Percentiles rank a stretch among this genome's conserved stretches.
Evolutionary conservation across 768 basidiomycete genomes (phyloP).

Genomic region (Zangia roseola): DNA sequence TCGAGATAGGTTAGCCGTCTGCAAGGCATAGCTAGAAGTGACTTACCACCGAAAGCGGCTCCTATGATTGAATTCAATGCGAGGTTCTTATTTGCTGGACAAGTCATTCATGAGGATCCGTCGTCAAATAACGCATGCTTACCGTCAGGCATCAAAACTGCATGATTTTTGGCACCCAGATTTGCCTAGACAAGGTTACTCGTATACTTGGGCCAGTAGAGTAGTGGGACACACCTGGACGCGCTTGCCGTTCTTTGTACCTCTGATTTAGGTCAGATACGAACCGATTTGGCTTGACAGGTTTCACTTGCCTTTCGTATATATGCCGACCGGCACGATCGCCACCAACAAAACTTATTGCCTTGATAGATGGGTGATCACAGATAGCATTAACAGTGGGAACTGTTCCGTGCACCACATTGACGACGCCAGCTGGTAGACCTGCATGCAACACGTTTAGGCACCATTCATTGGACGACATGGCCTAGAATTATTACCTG

Average conservation of each 20-base stretch:
- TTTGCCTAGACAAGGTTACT: slow-evolving; percentile 47
- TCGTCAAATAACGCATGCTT: slow-evolving; percentile 15
- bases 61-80: slow-evolving; percentile 90
- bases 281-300: background rate
- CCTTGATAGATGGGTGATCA: slow-evolving; percentile 87
- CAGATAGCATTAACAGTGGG: slow-evolving; percentile 93
- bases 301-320: slow-evolving; percentile 63
- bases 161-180: slow-evolving; percentile 97
- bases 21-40: slow-evolving; percentile 17
- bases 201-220: background rate
- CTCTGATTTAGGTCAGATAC: slow-evolving; percentile 44
- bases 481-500: slow-evolving; percentile 42
- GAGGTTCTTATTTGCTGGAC: slow-evolving; percentile 83
- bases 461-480: background rate
- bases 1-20: slow-evolving; percentile 20
- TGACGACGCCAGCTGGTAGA: slow-evolving; percentile 84
- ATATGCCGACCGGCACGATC: slow-evolving; percentile 93
- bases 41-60: slow-evolving; percentile 85
- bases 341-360: slow-evolving; percentile 95
- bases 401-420: slow-evolving; percentile 87
- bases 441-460: slow-evolving; percentile 38
- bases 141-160: slow-evolving; percentile 93
- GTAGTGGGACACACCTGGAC: slow-evolving; percentile 58
- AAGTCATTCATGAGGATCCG: background rate
- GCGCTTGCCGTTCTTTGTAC: slow-evolving; percentile 83